Percentiles rank a stretch among this genome's conserved stretches.
These are phyloP conservation scores for Sicyos baderoa DNA, from an alignment of 306 rosid species.

Conservation along the genomic window DNA sequence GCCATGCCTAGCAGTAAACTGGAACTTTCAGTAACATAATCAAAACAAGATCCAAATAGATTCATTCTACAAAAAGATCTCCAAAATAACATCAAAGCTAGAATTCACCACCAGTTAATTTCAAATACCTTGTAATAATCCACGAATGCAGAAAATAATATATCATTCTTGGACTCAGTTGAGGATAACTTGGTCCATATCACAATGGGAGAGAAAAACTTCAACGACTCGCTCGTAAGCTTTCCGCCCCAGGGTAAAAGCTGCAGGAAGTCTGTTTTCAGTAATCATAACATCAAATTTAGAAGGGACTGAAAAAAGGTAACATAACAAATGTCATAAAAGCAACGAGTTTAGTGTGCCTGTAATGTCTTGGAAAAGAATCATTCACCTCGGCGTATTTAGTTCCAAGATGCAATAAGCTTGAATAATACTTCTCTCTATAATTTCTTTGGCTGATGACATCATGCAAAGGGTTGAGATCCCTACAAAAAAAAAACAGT, in stretches of 20 bases:
- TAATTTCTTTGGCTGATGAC: slow-evolving; percentile 48
- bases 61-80: neutral
- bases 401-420: slow-evolving; percentile 63
- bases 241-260: slow-evolving; percentile 98
- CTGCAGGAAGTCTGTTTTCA: slow-evolving; percentile 72
- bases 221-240: slow-evolving; percentile 76
- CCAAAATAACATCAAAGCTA: neutral
- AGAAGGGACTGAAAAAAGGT: slow-evolving; percentile 23
- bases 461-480: slow-evolving; percentile 85
- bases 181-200: slow-evolving; percentile 84
- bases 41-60: neutral
- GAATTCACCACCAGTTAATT: neutral
- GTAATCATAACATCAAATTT: slow-evolving; percentile 32
- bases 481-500: slow-evolving; percentile 37
- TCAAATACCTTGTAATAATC: slow-evolving; percentile 77
- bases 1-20: slow-evolving; percentile 51
- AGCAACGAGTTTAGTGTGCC: neutral
- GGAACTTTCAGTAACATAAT: slow-evolving; percentile 8
- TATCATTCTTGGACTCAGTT: slow-evolving; percentile 42
- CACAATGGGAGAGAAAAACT: slow-evolving; percentile 86
- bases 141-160: slow-evolving; percentile 59
- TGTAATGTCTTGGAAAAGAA: neutral
- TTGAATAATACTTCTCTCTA: slow-evolving; percentile 65
- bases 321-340: neutral
- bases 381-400: slow-evolving; percentile 65